Conservation (phyloP, 148 eudicot species). For the Heliosperma pusillum region DNA sequence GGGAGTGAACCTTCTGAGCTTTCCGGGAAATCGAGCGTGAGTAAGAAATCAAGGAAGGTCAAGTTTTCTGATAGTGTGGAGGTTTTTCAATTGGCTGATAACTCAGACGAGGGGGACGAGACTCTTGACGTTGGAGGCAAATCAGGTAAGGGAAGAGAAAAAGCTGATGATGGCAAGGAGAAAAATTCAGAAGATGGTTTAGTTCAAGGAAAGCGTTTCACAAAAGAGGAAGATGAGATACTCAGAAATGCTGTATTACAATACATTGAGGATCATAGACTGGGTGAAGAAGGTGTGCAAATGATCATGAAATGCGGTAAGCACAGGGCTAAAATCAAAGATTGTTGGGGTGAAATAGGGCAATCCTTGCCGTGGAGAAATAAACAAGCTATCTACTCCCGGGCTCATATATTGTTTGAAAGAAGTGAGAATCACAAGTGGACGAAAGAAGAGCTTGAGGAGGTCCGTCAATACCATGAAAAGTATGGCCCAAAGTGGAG, state of each 20-base stretch:
- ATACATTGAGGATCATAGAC: slow-evolving; percentile 26
- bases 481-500: slow-evolving; percentile 36
- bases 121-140: not conserved
- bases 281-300: slow-evolving; percentile 38
- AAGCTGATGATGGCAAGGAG: slow-evolving; percentile 4
- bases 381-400: slow-evolving; percentile 21
- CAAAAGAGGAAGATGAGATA: slow-evolving; percentile 40
- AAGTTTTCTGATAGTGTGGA: slow-evolving; percentile 29
- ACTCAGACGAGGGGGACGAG: slow-evolving; percentile 7
- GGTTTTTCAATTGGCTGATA: slow-evolving; percentile 24
- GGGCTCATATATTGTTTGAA: slow-evolving; percentile 33
- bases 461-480: slow-evolving; percentile 21
- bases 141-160: not conserved
- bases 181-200: slow-evolving; percentile 17
- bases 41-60: slow-evolving; percentile 29
- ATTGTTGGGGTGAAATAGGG: slow-evolving; percentile 36
- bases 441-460: slow-evolving; percentile 34
- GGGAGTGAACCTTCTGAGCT: not conserved
- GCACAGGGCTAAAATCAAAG: slow-evolving; percentile 25
- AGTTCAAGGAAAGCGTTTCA: slow-evolving; percentile 37
- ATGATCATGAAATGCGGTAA: slow-evolving; percentile 31
- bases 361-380: slow-evolving; percentile 35
- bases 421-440: slow-evolving; percentile 33
- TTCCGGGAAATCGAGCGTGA: not conserved
- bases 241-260: slow-evolving; percentile 33